These are phyloP conservation scores for Hortaea werneckii DNA, from an alignment of 2,329 filamentous ascomycete genomes.

Conservation along the genomic window DNA sequence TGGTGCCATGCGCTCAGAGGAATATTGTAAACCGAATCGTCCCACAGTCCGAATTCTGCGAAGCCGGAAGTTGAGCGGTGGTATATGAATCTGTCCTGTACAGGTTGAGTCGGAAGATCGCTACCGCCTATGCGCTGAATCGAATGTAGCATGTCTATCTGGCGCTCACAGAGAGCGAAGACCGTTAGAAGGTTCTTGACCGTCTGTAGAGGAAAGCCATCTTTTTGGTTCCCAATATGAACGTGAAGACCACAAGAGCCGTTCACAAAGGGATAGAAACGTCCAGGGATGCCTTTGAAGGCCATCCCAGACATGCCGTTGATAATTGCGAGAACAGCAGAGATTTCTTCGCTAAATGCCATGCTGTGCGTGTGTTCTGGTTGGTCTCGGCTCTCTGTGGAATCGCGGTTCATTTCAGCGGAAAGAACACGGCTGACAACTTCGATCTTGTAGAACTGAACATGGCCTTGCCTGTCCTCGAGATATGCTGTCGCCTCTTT, in stretches of 20 bases:
- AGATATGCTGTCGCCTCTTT: not conserved
- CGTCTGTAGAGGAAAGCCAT: slow-evolving; percentile 13
- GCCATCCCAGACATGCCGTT: not conserved
- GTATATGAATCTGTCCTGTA: not conserved
- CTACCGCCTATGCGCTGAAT: slow-evolving; percentile 9
- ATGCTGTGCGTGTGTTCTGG: slow-evolving; percentile 4
- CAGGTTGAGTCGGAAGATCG: not conserved
- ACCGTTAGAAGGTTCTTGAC: slow-evolving; percentile 22
- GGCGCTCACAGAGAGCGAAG: slow-evolving; percentile 19
- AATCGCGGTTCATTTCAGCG: not conserved
- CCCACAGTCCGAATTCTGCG: not conserved
- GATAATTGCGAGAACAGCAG: slow-evolving; percentile 7
- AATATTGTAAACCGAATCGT: slow-evolving; percentile 4
- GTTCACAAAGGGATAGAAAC: slow-evolving; percentile 14
- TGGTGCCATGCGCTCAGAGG: slow-evolving; percentile 6
- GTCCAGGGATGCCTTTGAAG: slow-evolving; percentile 7
- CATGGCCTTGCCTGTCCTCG: not conserved
- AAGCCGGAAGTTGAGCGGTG: not conserved
- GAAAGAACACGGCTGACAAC: slow-evolving; percentile 8
- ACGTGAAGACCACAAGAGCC: slow-evolving; percentile 19
- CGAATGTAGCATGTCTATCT: slow-evolving; percentile 19
- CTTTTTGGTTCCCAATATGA: slow-evolving; percentile 21
- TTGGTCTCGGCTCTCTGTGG: not conserved
- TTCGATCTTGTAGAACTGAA: slow-evolving; percentile 5
- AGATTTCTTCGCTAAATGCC: slow-evolving; percentile 8